Percentiles rank a stretch among this genome's conserved stretches.
Conservation (phyloP, 1,284 basidiomycete species). For the Taiwanofungus camphoratus region DNA sequence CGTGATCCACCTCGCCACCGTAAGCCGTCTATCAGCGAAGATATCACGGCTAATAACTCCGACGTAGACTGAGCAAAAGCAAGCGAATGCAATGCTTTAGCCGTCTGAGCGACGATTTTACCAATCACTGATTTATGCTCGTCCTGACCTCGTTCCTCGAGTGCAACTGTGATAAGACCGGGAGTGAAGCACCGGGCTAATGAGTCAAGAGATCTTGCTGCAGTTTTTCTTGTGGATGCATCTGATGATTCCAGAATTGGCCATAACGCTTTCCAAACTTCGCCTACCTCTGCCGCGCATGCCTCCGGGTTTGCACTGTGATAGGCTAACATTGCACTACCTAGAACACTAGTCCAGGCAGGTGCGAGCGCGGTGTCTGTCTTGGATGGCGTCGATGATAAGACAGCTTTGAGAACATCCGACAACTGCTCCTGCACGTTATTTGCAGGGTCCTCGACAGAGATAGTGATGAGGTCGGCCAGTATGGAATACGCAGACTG, state of each 20-base stretch:
- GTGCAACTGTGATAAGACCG: slow-evolving; percentile 50
- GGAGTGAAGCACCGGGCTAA: slow-evolving; percentile 69
- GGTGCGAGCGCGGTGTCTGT: slow-evolving; percentile 55
- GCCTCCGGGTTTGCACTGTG: slow-evolving; percentile 41
- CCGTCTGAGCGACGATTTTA: slow-evolving; percentile 56
- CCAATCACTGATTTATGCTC: slow-evolving; percentile 54
- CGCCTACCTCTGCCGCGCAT: slow-evolving; percentile 49
- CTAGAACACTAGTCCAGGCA: slow-evolving; percentile 72
- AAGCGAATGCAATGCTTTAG: slow-evolving; percentile 65
- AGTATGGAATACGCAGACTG: slow-evolving; percentile 79
- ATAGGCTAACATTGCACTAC: slow-evolving; percentile 62
- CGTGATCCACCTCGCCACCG: slow-evolving; percentile 32
- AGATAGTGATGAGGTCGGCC: slow-evolving; percentile 63
- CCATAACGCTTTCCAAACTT: slow-evolving; percentile 78
- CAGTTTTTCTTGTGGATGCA: slow-evolving; percentile 50
- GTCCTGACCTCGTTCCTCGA: slow-evolving; percentile 34
- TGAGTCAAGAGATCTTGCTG: slow-evolving; percentile 57
- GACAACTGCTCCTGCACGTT: slow-evolving; percentile 54
- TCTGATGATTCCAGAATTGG: slow-evolving; percentile 64
- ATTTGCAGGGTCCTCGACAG: slow-evolving; percentile 41
- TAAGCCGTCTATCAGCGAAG: slow-evolving; percentile 47
- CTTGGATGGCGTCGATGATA: slow-evolving; percentile 70
- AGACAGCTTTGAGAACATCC: slow-evolving; percentile 66
- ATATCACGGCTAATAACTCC: slow-evolving; percentile 62
- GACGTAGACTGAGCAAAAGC: slow-evolving; percentile 65